Evolutionary conservation across 2,329 filamentous ascomycete genomes (phyloP).

Genomic region (Juglanconis oblonga): DNA sequence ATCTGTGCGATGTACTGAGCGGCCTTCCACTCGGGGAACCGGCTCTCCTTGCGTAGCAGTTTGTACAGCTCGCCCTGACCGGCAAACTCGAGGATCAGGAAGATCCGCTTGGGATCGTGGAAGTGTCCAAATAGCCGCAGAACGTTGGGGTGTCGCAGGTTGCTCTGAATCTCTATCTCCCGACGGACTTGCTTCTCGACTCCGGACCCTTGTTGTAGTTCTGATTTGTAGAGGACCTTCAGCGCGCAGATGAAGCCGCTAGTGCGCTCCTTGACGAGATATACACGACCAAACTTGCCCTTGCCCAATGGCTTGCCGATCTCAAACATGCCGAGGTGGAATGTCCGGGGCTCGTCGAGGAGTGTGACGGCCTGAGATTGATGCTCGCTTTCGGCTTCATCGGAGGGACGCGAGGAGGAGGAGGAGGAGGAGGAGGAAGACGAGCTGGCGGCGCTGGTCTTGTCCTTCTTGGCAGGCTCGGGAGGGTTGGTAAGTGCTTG

Average conservation of each 20-base stretch:
- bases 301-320: constrained; percentile 84
- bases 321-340: constrained; percentile 92
- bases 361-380: constrained; percentile 50
- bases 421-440: background rate
- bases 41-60: constrained; percentile 72
- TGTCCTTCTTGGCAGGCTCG: constrained; percentile 54
- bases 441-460: constrained; percentile 35
- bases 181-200: constrained; percentile 85
- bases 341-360: constrained; percentile 55
- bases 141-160: constrained; percentile 82
- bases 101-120: constrained; percentile 84
- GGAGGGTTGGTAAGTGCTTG: constrained; percentile 32
- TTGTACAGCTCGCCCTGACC: constrained; percentile 87
- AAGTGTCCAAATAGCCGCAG: constrained; percentile 83
- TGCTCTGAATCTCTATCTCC: constrained; percentile 87
- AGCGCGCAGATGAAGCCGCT: constrained; percentile 82
- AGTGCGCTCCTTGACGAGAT: constrained; percentile 75
- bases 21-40: constrained; percentile 82
- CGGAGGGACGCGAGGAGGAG: constrained; percentile 31
- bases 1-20: constrained; percentile 87
- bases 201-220: constrained; percentile 70
- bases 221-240: constrained; percentile 82
- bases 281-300: constrained; percentile 84
- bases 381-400: constrained; percentile 52
- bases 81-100: constrained; percentile 83